Evolutionary conservation across 2,329 filamentous ascomycete genomes (phyloP).

Genomic region (Waltergamsia citrina): DNA sequence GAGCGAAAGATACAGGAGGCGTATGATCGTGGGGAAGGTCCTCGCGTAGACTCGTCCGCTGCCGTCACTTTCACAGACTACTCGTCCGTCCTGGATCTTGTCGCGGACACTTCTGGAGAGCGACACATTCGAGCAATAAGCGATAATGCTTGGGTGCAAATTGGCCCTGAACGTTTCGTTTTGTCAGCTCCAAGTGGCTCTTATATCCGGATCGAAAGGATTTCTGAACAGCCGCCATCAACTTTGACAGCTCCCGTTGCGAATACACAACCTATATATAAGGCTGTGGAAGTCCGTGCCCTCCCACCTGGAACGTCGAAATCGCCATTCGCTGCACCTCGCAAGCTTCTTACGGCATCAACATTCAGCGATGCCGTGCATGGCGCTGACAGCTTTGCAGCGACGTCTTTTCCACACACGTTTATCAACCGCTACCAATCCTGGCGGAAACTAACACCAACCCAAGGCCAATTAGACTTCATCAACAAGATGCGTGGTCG

Average conservation of each 20-base stretch:
- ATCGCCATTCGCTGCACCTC: slow-evolving; percentile 58
- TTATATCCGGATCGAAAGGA: slow-evolving; percentile 42
- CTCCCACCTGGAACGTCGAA: slow-evolving; percentile 33
- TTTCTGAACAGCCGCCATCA: slow-evolving; percentile 9
- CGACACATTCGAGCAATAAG: slow-evolving; percentile 70
- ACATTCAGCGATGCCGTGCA: slow-evolving; percentile 70
- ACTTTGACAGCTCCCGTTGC: slow-evolving; percentile 7
- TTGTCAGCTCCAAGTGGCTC: slow-evolving; percentile 58
- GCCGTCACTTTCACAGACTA: slow-evolving; percentile 81
- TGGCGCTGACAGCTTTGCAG: slow-evolving; percentile 75
- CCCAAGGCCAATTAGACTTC: slow-evolving; percentile 55
- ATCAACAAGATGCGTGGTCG: slow-evolving; percentile 55
- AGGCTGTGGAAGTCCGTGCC: slow-evolving; percentile 37
- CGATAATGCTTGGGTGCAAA: slow-evolving; percentile 71
- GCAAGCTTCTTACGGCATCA: slow-evolving; percentile 53
- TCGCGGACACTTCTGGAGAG: slow-evolving; percentile 73
- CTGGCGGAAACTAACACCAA: slow-evolving; percentile 64
- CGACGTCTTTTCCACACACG: slow-evolving; percentile 51
- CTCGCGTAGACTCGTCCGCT: slow-evolving; percentile 11
- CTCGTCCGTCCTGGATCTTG: slow-evolving; percentile 81
- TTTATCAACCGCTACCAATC: slow-evolving; percentile 56
- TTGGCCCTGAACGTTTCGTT: slow-evolving; percentile 61
- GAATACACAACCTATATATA: slow-evolving; percentile 20
- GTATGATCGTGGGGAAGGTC: slow-evolving; percentile 3
- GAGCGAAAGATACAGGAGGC: slow-evolving; percentile 14